Conservation (phyloP, 1,284 basidiomycete species). For the Boletus holoroseus region DNA sequence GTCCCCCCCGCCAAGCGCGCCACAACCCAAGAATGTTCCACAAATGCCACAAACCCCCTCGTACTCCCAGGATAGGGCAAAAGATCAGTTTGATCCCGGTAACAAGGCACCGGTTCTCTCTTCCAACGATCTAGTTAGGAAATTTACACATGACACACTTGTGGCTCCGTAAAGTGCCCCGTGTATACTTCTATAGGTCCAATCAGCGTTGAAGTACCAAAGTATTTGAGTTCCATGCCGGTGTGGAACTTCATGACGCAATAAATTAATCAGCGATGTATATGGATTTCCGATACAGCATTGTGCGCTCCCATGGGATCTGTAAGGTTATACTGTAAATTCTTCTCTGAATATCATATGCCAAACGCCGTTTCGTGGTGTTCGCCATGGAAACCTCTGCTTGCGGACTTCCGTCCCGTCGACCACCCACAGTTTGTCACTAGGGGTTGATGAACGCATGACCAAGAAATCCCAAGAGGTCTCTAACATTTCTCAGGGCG, state of each 20-base stretch:
- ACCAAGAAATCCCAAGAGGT: not conserved
- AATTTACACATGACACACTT: slow-evolving; percentile 10
- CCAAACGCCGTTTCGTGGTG: not conserved
- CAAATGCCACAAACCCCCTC: not conserved
- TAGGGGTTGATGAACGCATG: slow-evolving; percentile 1
- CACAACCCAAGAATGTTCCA: not conserved
- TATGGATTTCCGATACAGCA: not conserved
- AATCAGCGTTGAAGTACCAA: slow-evolving; percentile 41
- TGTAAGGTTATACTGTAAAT: slow-evolving; percentile 8
- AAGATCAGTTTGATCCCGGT: slow-evolving; percentile 4
- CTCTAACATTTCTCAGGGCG: slow-evolving; percentile 14
- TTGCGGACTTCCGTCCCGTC: slow-evolving; percentile 7
- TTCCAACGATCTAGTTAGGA: slow-evolving; percentile 10
- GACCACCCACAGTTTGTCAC: slow-evolving; percentile 1
- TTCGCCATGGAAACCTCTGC: slow-evolving; percentile 12
- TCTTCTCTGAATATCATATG: slow-evolving; percentile 1
- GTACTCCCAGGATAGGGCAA: slow-evolving; percentile 6
- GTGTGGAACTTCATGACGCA: not conserved
- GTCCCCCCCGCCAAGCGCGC: not conserved
- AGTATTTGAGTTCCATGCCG: slow-evolving; percentile 54
- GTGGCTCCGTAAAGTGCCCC: not conserved
- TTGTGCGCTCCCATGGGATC: slow-evolving; percentile 1
- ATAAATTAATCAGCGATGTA: not conserved
- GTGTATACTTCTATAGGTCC: slow-evolving; percentile 1
- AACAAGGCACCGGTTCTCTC: slow-evolving; percentile 6